Conservation (phyloP, 2,329 filamentous ascomycete species). For the Passalora sequoiae region DNA sequence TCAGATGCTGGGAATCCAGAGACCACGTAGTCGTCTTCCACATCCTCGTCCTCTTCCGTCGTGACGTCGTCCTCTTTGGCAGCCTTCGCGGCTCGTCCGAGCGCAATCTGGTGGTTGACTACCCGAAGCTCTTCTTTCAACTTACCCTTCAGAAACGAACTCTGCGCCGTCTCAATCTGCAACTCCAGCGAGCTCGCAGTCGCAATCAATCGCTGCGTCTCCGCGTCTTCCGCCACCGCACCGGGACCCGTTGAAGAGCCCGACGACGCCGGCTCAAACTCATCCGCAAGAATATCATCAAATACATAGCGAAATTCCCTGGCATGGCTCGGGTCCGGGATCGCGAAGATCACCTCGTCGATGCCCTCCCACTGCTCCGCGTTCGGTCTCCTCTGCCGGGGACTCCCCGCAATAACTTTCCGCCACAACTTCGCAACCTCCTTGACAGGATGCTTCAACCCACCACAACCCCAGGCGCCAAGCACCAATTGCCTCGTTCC, state of each 20-base stretch:
- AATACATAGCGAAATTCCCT: constrained; percentile 44
- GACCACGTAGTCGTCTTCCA: constrained; percentile 29
- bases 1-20: constrained; percentile 28
- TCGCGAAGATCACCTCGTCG: constrained; percentile 55
- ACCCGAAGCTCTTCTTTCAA: constrained; percentile 31
- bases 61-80: constrained; percentile 26
- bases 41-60: constrained; percentile 21
- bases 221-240: constrained; percentile 10
- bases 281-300: constrained; percentile 25
- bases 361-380: constrained; percentile 42
- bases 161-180: constrained; percentile 32
- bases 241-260: constrained; percentile 5
- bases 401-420: constrained; percentile 34
- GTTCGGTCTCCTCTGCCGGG: constrained; percentile 32
- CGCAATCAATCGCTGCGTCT: constrained; percentile 25
- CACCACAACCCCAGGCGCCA: constrained; percentile 62
- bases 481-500: constrained; percentile 51
- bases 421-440: constrained; percentile 56
- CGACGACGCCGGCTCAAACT: constrained; percentile 9
- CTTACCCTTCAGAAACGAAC: constrained; percentile 26
- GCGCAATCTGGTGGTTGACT: constrained; percentile 32
- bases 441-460: constrained; percentile 56
- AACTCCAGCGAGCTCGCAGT: constrained; percentile 32
- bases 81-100: constrained; percentile 28
- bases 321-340: constrained; percentile 50